These are phyloP conservation scores for Cyberlindnera xylosilytica DNA, from an alignment of 805 yeast genomes.

Conservation along the genomic window DNA sequence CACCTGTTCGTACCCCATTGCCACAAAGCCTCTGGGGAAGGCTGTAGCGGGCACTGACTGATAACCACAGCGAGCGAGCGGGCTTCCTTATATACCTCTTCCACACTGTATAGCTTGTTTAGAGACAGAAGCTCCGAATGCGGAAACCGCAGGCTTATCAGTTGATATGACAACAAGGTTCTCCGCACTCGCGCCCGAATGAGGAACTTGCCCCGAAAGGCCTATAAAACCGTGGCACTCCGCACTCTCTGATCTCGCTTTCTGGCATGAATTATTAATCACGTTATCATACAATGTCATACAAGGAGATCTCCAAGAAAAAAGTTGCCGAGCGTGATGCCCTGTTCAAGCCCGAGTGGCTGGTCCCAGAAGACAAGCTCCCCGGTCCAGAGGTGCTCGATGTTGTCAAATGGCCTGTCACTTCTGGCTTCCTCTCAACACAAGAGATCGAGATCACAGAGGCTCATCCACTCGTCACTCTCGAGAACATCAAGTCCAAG, in stretches of 20 bases:
- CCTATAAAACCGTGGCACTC: too few species aligned
- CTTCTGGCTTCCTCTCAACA: slow-evolving; percentile 33
- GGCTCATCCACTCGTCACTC: slow-evolving; percentile 13
- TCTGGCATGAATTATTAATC: too few species aligned
- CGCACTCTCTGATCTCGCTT: too few species aligned
- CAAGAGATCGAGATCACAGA: slow-evolving; percentile 35
- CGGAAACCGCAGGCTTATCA: neutral
- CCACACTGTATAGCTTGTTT: too few species aligned
- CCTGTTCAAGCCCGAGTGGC: slow-evolving; percentile 30
- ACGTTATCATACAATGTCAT: slow-evolving; percentile 14
- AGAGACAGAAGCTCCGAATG: too few species aligned
- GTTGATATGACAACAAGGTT: too few species aligned
- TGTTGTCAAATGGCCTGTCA: slow-evolving; percentile 35
- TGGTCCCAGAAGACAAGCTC: slow-evolving; percentile 15
- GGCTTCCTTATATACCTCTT: too few species aligned
- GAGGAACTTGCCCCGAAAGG: too few species aligned
- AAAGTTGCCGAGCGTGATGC: slow-evolving; percentile 40
- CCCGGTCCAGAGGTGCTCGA: slow-evolving; percentile 32
- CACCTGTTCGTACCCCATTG: slow-evolving; percentile 32
- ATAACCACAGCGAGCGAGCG: too few species aligned
- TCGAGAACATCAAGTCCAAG: slow-evolving; percentile 30
- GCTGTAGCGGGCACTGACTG: too few species aligned
- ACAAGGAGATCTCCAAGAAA: slow-evolving; percentile 38
- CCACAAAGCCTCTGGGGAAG: neutral
- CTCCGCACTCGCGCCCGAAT: neutral